Evolutionary conservation across 1,139 yeast species (phyloP), one percentile per base, ranked within the genome.

Genomic region (Lodderomyces theae): DNA sequence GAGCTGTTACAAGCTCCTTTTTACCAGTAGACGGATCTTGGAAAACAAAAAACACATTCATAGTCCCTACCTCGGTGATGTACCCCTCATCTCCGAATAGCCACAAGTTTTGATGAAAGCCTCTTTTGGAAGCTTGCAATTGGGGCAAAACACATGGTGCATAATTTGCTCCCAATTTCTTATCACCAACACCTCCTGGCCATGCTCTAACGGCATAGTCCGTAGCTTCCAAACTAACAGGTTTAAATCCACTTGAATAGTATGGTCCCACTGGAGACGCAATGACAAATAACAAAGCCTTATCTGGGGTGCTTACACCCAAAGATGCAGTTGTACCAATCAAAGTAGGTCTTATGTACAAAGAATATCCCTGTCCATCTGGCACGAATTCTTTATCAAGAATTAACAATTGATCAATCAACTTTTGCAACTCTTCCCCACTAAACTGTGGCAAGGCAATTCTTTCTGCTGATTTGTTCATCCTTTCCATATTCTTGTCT

Each of bases 101-200:
- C 98, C 98, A 92, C 63, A 92, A 72, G 73, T 90, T 89, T 68
- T 92, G 98, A 61, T 86, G 92, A 73, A 81, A 90, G 35, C 98
- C 98, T 58, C 86, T 79, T 35, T 72, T 56, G 37, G 96, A 95
- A 38, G 98, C 97, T 66, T 82, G 80, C 51, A 79, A 70, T 69
- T 87, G 96, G 18, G 97, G 97, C 57, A 79, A 74, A 56, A 90
- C 79, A 63, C 96, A 86, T 42, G 97, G 96, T 32, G 97, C 97
- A 61, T 92, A 92, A 71, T 92, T 92, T 43, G 96, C 97, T 61
- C 98, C 98, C 54, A 92, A 79, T 70, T 92, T 92, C 66, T 82
- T 83, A 76, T 89, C 86, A 65, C 98, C 98, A 49, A 83, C 89
- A 61, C 97, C 98, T 56, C 97, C 97, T 55, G 97, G 97, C 97